Percentiles rank a stretch among this genome's conserved stretches.
Conservation (phyloP, 1,284 basidiomycete species). For the Cryptococcus maquisensis region DNA sequence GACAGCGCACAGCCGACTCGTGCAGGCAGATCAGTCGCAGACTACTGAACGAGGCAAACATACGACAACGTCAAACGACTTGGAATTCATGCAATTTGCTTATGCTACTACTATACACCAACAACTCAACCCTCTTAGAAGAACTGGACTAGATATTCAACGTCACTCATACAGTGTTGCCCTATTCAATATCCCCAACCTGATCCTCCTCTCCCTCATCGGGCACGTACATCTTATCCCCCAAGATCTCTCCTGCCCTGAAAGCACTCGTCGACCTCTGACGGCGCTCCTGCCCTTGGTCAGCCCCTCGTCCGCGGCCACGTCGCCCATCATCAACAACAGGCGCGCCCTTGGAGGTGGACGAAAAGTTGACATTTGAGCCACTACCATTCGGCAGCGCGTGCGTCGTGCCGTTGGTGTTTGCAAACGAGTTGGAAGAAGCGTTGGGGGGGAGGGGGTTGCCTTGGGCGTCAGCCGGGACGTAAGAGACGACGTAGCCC, state of each 20-base stretch:
- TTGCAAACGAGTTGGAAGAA: background rate
- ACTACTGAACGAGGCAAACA: no score
- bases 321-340: slow-evolving; percentile 1
- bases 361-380: background rate
- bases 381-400: background rate
- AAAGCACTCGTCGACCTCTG: slow-evolving; percentile 8
- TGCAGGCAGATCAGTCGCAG: no score
- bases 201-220: slow-evolving; percentile 10
- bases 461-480: slow-evolving; percentile 1
- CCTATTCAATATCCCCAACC: background rate
- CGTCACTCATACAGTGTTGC: no score
- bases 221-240: slow-evolving; percentile 10
- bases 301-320: slow-evolving; percentile 7
- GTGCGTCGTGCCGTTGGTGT: background rate
- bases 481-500: slow-evolving; percentile 14
- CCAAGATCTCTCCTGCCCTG: slow-evolving; percentile 8
- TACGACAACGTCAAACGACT: no score
- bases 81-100: no score
- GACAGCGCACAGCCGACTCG: no score
- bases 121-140: no score
- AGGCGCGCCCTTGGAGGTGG: slow-evolving; percentile 1
- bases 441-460: background rate
- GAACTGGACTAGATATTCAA: no score
- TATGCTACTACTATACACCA: no score
- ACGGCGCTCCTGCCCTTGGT: slow-evolving; percentile 6